Conservation (phyloP, 1,139 yeast species). For the Hyphopichia buzzinii region DNA sequence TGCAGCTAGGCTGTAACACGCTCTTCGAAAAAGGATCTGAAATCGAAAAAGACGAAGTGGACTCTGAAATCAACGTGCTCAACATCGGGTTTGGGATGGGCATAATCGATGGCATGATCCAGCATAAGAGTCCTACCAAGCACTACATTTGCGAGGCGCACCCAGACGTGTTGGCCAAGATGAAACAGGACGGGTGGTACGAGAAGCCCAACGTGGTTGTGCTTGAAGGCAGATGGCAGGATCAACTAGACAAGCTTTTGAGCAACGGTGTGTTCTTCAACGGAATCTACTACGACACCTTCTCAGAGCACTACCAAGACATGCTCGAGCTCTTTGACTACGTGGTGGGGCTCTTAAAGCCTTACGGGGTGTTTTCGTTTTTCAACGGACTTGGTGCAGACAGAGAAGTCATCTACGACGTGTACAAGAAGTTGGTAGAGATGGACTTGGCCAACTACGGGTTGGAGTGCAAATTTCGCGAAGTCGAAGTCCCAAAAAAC, state of each 20-base stretch:
- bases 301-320: constrained; percentile 81
- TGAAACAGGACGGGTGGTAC: constrained; percentile 81
- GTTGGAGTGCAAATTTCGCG: constrained; percentile 52
- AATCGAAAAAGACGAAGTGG: constrained; percentile 25
- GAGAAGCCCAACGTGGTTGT: constrained; percentile 69
- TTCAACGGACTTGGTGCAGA: constrained; percentile 98
- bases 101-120: constrained; percentile 79
- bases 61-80: constrained; percentile 52
- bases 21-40: constrained; percentile 44
- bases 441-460: constrained; percentile 82
- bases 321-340: constrained; percentile 83
- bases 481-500: constrained; percentile 38
- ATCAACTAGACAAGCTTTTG: constrained; percentile 62
- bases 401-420: constrained; percentile 83
- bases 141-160: constrained; percentile 96
- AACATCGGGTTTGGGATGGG: constrained; percentile 98
- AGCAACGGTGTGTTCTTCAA: constrained; percentile 73
- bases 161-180: constrained; percentile 76
- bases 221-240: constrained; percentile 91
- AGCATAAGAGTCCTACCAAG: constrained; percentile 52
- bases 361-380: constrained; percentile 80
- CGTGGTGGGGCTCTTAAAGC: constrained; percentile 78
- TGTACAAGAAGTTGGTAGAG: constrained; percentile 77
- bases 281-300: constrained; percentile 92
- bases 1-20: constrained; percentile 76